These are phyloP conservation scores for Zangia roseola DNA, from an alignment of 768 basidiomycete species.

Conservation along the genomic window DNA sequence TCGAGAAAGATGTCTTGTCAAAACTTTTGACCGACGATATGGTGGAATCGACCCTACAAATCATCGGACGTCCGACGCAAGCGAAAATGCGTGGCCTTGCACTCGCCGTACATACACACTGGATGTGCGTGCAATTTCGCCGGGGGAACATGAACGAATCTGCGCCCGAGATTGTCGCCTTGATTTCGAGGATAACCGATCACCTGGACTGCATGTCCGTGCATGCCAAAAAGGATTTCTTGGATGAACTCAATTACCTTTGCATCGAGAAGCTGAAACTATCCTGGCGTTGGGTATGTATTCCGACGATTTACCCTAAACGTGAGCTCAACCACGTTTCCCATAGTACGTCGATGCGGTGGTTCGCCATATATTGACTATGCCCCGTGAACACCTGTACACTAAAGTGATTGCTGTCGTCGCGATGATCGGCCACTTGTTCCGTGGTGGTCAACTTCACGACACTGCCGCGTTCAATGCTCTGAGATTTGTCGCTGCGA, in stretches of 20 bases:
- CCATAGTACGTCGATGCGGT: slow-evolving; percentile 9
- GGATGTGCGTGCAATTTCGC: slow-evolving; percentile 16
- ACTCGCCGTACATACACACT: slow-evolving; percentile 8
- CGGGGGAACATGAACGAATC: slow-evolving; percentile 5
- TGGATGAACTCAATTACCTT: slow-evolving; percentile 6
- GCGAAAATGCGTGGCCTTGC: slow-evolving; percentile 12
- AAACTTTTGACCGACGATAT: slow-evolving; percentile 5
- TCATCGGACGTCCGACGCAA: slow-evolving; percentile 11
- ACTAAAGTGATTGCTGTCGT: slow-evolving; percentile 15
- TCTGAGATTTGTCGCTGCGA: slow-evolving; percentile 10
- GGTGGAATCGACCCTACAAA: slow-evolving; percentile 8
- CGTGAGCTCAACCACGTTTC: slow-evolving; percentile 2
- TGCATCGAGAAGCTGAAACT: slow-evolving; percentile 14
- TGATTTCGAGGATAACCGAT: slow-evolving; percentile 8
- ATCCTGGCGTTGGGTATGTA: slow-evolving; percentile 19
- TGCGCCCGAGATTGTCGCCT: slow-evolving; percentile 2
- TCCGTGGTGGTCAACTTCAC: slow-evolving; percentile 9
- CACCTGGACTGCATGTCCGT: slow-evolving; percentile 7
- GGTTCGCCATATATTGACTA: not conserved
- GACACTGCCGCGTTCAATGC: slow-evolving; percentile 3
- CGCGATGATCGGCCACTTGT: slow-evolving; percentile 16
- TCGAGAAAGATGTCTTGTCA: slow-evolving; percentile 7
- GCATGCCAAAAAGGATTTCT: slow-evolving; percentile 6
- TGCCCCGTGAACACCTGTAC: slow-evolving; percentile 9
- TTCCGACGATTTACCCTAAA: not conserved